Base-by-base conservation (phyloP, 1,284 basidiomycete genomes). In the Heliocybe sulcata region DNA sequence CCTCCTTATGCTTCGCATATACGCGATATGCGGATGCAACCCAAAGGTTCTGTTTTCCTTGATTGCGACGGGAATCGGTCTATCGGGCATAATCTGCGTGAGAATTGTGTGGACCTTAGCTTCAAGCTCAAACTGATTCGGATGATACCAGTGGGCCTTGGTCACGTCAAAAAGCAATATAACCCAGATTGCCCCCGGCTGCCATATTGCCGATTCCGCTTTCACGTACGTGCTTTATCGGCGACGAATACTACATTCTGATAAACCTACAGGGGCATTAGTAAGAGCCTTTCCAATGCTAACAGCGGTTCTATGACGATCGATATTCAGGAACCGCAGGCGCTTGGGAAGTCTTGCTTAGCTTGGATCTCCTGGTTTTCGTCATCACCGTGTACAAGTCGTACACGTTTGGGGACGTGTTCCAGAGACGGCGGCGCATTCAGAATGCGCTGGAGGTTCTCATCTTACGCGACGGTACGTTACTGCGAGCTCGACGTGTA, bases 381-480 rank as follows among this genome's bases (percentile, higher is more conserved):
- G 51, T 42, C 19, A 52, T 63, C 26, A 65, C 64, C 0, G 45
- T 66, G 12, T 56, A 52, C 26, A 58, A 58, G 55, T 38, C 57
- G 11, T 31, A 58, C 27, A 25, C 22, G 22, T 26, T 11, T 19
- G 31, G 11, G 22, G 14, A 26, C n/a, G 23, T 16, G 25, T 50
- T 58, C 38, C 29, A 12, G 29, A 57, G 55, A 1, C 25, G 50
- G 2, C 26, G 47, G 19, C 29, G 48, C 33, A 19, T 50, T 29
- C 23, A 48, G 22, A 33, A 52, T 35, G 25, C 53, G 38, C 16
- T 49, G 27, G 16, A 4, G n/a, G 23, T 14, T 16, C 26, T 57
- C 42, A n/a, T 65, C 1, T 49, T 64, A 11, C 54, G 62, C 2
- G 64, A 65, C 31, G 64, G 61, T 65, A 33, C 31, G 64, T 58